Conservation (phyloP, 2,329 filamentous ascomycete species). For the Pseudocercospora fuligena region DNA sequence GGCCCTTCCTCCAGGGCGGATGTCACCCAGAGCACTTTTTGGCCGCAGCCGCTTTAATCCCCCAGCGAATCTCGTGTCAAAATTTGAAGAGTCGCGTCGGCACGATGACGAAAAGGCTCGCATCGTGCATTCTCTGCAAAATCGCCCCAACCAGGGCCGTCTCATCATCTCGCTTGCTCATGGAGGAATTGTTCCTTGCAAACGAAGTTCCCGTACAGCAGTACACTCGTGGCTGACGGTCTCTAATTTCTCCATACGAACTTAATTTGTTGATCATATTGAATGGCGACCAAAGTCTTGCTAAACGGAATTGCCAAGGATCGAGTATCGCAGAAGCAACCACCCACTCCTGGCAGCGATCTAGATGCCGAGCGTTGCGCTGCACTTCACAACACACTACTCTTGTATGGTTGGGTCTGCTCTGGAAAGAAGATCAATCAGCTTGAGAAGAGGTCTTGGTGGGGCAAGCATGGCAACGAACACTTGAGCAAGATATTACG, state of each 20-base stretch:
- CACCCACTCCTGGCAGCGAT: conserved; percentile 30
- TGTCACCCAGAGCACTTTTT: not conserved
- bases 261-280: conserved; percentile 2
- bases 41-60: not conserved
- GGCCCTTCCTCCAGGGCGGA: too few species aligned
- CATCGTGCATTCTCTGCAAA: not conserved
- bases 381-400: conserved; percentile 40
- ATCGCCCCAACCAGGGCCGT: not conserved
- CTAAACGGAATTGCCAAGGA: conserved; percentile 36
- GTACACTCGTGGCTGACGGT: not conserved
- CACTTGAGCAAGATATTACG: conserved; percentile 34
- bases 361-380: conserved; percentile 40
- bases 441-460: conserved; percentile 40
- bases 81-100: not conserved
- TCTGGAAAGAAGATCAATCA: conserved; percentile 38
- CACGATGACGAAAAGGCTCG: not conserved
- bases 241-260: not conserved
- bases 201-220: not conserved
- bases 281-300: conserved; percentile 1
- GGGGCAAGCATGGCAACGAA: conserved; percentile 37
- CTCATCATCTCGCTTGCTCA: not conserved
- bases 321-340: conserved; percentile 34
- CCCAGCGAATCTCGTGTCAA: not conserved
- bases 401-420: conserved; percentile 43
- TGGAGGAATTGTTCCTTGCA: not conserved